Percentiles rank a stretch among this genome's conserved stretches.
Evolutionary conservation across 108 stramenopile genomes (phyloP).

Genomic region (Cyclotella kingstonii): DNA sequence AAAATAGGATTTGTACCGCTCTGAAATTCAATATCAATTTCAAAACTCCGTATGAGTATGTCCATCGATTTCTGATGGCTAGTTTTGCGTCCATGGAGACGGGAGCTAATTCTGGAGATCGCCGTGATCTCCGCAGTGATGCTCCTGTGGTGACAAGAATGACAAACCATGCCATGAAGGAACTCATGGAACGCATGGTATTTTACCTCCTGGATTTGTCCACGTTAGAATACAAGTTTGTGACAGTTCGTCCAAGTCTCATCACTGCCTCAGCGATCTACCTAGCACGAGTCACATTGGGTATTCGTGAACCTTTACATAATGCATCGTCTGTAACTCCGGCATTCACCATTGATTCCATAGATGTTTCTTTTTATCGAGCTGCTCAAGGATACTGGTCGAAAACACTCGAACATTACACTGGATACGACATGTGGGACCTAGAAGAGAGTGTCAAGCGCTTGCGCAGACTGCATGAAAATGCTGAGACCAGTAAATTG

Average conservation of each 20-base stretch:
- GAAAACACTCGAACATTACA: conserved; percentile 64
- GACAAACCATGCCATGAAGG: conserved; percentile 11
- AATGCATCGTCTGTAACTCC: not conserved
- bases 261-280: conserved; percentile 80
- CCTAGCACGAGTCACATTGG: conserved; percentile 70
- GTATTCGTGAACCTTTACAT: conserved; percentile 34
- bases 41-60: conserved; percentile 56
- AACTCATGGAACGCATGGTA: conserved; percentile 52
- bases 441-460: conserved; percentile 50
- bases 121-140: no score
- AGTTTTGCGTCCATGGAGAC: conserved; percentile 41
- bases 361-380: not conserved
- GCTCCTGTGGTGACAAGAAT: no score
- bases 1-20: conserved; percentile 58
- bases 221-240: conserved; percentile 62
- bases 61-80: conserved; percentile 64
- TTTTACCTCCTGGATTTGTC: conserved; percentile 73
- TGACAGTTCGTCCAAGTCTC: conserved; percentile 50
- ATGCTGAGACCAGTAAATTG: conserved; percentile 42
- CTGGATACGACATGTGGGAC: conserved; percentile 54
- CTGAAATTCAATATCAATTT: conserved; percentile 52
- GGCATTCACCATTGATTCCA: not conserved
- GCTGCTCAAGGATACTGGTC: conserved; percentile 42
- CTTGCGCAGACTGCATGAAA: conserved; percentile 50
- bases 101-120: no score